Base-by-base conservation (phyloP, 306 rosid genomes). In the Cyamopsis tetragonoloba region DNA sequence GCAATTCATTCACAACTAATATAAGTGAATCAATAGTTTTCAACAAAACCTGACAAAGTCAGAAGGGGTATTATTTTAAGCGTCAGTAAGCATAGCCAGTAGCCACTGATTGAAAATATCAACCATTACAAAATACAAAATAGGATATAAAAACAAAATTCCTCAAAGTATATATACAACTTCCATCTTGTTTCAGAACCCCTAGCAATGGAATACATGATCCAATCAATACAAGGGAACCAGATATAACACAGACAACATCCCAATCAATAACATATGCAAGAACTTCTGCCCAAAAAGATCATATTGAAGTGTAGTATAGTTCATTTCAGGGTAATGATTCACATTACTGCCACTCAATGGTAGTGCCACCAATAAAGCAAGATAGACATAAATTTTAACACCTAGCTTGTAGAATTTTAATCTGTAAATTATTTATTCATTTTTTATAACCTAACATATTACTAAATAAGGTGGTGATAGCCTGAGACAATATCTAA, bases 1-100 rank as follows among this genome's bases (percentile, higher is more conserved):
- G 34, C 43, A 23, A 26, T n/a, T 14, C 28, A 39, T 23, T 47
- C 46, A 60, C 12, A 51, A 69, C 27, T 50, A 62, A 26, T 30
- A 57, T 8, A 41, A 76, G 76, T 38, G 32, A 69, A 43, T 60
- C 50, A 20, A 26, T 6, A 57, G 18, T 15, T 48, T 12, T 58
- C 9, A 13, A 50, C 30, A 37, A 68, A 39, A 68, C 51, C 22
- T 50, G 55, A 61, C 14, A 13, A 59, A 32, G 44, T 9, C 31
- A 7, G 13, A 11, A 47, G 20, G 7, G 15, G 50, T 28, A 11
- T 15, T 13, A 9, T 50, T 30, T 43, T 35, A 6, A 41, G 8
- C 19, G 48, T 17, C 53, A 59, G 7, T 23, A 57, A 28, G 22
- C 24, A 48, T 38, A 19, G 59, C 75, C 28, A 41, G 48, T 38